phyloP scores from a whole-genome alignment of 208 protist species.

The Leishmania guyanensis region DNA sequence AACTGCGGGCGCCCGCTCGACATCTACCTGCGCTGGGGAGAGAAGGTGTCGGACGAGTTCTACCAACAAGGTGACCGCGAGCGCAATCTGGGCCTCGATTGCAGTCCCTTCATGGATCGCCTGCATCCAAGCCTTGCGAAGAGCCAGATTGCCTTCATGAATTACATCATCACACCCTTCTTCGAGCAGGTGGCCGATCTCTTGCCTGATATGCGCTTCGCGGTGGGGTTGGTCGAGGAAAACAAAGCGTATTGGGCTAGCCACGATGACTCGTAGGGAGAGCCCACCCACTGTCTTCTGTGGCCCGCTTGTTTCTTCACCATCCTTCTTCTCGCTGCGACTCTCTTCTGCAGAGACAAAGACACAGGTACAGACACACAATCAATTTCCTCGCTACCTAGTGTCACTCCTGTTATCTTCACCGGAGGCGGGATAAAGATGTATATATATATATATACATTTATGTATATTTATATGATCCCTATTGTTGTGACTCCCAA shows the following conservation, averaged over 20 bases:
- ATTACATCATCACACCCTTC: constrained; percentile 91
- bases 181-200: constrained; percentile 87
- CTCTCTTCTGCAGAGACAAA: neutral
- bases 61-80: constrained; percentile 94
- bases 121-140: constrained; percentile 77
- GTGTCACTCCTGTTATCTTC: constrained; percentile 6
- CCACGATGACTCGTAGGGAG: constrained; percentile 50
- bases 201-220: constrained; percentile 85
- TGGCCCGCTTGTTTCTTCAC: neutral
- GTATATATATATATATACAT: neutral
- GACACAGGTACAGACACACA: neutral
- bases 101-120: constrained; percentile 95
- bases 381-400: neutral
- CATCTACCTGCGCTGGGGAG: constrained; percentile 92
- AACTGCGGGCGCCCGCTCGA: constrained; percentile 90
- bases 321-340: constrained; percentile 10
- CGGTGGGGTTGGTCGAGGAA: constrained; percentile 68
- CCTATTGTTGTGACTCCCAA: neutral
- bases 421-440: neutral
- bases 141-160: constrained; percentile 93
- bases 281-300: neutral
- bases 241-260: constrained; percentile 87
- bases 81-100: constrained; percentile 69
- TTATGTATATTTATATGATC: neutral
- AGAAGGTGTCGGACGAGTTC: constrained; percentile 93